Percentiles rank a stretch among this genome's conserved stretches.
These are phyloP conservation scores for Globisporangium paddicum DNA, from an alignment of 352 stramenopile species.

Conservation along the genomic window DNA sequence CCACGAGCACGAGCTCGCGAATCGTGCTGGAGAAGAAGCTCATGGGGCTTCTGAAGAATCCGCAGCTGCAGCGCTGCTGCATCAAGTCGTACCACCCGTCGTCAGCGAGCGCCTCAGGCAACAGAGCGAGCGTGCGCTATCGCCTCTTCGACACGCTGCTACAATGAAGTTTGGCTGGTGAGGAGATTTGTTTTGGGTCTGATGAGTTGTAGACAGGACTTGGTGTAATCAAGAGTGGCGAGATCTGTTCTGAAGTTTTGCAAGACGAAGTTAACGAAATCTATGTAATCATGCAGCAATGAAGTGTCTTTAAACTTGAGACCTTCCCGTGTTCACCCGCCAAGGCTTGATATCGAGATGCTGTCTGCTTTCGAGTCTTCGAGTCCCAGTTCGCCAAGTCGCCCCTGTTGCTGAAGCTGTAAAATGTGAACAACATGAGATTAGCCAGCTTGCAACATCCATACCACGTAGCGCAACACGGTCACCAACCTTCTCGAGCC, in stretches of 20 bases:
- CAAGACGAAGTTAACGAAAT: background rate
- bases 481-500: constrained; percentile 74
- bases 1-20: constrained; percentile 42
- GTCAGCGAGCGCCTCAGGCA: constrained; percentile 6
- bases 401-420: constrained; percentile 63
- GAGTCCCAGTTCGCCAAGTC: constrained; percentile 34
- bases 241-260: background rate
- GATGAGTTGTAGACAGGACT: constrained; percentile 2
- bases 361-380: constrained; percentile 33
- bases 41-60: constrained; percentile 20
- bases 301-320: background rate
- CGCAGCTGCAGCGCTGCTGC: constrained; percentile 43
- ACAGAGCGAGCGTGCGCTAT: constrained; percentile 39
- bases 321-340: background rate
- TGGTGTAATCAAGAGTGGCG: background rate
- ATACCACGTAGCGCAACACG: background rate
- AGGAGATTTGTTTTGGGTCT: background rate
- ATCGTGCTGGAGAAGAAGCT: constrained; percentile 47
- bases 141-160: constrained; percentile 68
- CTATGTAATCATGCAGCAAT: constrained; percentile 4
- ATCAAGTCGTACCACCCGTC: constrained; percentile 61
- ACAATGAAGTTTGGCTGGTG: constrained; percentile 6
- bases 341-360: constrained; percentile 50
- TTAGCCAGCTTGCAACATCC: background rate
- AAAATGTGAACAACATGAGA: constrained; percentile 14